Conservation (phyloP, 225 moss, liverwort and hornwort species). For the Bryum argenteum region DNA sequence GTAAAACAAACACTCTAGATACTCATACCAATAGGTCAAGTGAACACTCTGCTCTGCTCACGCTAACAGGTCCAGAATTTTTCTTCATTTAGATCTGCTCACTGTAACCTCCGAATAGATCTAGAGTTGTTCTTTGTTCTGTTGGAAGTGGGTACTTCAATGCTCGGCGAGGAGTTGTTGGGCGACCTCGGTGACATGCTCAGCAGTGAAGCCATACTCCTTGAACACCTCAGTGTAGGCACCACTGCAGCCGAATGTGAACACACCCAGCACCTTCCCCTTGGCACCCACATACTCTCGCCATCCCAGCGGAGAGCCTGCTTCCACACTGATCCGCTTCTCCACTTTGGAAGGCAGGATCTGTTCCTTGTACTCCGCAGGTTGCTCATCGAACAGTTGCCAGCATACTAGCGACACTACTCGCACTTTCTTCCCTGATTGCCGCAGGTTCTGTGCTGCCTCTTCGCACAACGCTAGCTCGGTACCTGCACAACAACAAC, state of each 20-base stretch:
- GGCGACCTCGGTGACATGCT: conserved; percentile 50
- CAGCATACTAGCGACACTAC: conserved; percentile 81
- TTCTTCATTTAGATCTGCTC: too few species aligned
- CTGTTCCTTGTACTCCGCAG: conserved; percentile 50
- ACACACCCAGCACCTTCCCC: conserved; percentile 57
- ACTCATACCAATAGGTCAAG: too few species aligned
- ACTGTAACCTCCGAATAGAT: too few species aligned
- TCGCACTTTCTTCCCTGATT: conserved; percentile 53
- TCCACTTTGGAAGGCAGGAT: conserved; percentile 55
- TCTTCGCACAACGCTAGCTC: conserved; percentile 66
- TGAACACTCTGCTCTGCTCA: too few species aligned
- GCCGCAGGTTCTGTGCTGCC: conserved; percentile 54
- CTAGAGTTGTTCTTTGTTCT: too few species aligned
- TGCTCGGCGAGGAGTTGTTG: conserved; percentile 39
- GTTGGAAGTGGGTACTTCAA: background rate
- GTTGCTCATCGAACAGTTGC: conserved; percentile 71
- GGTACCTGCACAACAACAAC: conserved; percentile 47
- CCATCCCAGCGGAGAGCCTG: conserved; percentile 78
- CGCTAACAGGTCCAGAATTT: too few species aligned
- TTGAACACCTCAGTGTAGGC: conserved; percentile 71
- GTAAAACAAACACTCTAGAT: too few species aligned
- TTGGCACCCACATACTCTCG: conserved; percentile 69
- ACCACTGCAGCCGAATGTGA: conserved; percentile 70
- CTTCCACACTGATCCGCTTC: conserved; percentile 68
- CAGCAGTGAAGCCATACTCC: conserved; percentile 64